Conservation (phyloP, 106 monocot genomes). For the Hemerocallis citrina region DNA sequence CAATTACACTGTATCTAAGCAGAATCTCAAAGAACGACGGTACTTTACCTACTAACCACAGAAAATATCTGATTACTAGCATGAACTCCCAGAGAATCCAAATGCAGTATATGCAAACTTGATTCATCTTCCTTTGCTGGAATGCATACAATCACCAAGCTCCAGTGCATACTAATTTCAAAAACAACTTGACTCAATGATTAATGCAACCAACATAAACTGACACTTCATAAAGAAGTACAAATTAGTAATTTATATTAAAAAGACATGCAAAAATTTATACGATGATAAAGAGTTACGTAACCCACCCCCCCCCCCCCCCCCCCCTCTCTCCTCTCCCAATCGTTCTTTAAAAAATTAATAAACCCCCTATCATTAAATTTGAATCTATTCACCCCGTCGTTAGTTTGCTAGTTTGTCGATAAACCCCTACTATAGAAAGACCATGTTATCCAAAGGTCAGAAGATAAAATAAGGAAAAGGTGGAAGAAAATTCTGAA, state of each 20-base stretch:
- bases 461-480: too few relatives aligned
- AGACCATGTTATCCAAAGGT: too few relatives aligned
- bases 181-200: too few relatives aligned
- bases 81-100: constrained; percentile 83
- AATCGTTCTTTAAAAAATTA: too few relatives aligned
- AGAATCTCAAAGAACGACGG: background rate
- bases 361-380: too few relatives aligned
- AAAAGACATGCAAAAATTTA: background rate
- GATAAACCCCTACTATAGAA: too few relatives aligned
- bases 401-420: too few relatives aligned
- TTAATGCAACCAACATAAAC: too few relatives aligned
- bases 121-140: constrained; percentile 61
- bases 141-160: constrained; percentile 79
- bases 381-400: too few relatives aligned
- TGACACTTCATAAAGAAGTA: background rate
- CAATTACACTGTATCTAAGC: background rate
- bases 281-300: background rate
- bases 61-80: constrained; percentile 41
- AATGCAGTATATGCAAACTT: constrained; percentile 74
- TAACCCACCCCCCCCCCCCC: too few relatives aligned
- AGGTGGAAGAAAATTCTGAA: too few relatives aligned
- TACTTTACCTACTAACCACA: constrained; percentile 30
- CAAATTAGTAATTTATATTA: background rate
- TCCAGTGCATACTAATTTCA: constrained; percentile 73
- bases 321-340: too few relatives aligned